Evolutionary conservation across 192 early-diverging fungal genomes (phyloP).

Genomic region (Haplosporangium gracile): DNA sequence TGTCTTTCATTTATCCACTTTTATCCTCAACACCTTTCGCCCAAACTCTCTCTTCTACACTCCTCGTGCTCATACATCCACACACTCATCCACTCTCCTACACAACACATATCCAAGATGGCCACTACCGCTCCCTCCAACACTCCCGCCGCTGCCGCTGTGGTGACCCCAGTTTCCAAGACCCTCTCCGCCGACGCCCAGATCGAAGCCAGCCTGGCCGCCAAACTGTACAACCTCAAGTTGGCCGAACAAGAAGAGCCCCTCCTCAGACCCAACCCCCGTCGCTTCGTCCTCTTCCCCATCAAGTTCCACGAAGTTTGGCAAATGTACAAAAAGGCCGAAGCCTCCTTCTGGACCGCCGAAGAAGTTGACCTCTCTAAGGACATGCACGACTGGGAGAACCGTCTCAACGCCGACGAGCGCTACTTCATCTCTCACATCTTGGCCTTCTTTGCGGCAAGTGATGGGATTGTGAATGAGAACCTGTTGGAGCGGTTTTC

Average conservation of each 20-base stretch:
- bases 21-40: background rate
- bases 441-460: conserved; percentile 96
- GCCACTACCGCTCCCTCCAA: background rate
- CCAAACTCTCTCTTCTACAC: background rate
- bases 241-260: conserved; percentile 41
- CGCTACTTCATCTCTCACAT: conserved; percentile 91
- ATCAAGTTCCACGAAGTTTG: conserved; percentile 93
- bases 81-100: background rate
- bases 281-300: conserved; percentile 91
- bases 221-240: conserved; percentile 11
- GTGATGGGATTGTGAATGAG: conserved; percentile 96
- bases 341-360: conserved; percentile 95
- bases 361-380: conserved; percentile 95
- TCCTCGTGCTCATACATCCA: background rate
- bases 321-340: conserved; percentile 97
- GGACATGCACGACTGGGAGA: conserved; percentile 90
- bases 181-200: conserved; percentile 10
- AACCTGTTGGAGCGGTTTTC: conserved; percentile 90
- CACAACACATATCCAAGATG: background rate
- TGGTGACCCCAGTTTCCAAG: conserved; percentile 4
- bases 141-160: background rate
- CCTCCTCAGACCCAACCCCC: conserved; percentile 68
- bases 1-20: background rate
- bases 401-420: conserved; percentile 85
- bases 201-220: conserved; percentile 16